phyloP scores from a whole-genome alignment of 495 filamentous ascomycete species.

The Friedmanniomyces endolithicus region DNA sequence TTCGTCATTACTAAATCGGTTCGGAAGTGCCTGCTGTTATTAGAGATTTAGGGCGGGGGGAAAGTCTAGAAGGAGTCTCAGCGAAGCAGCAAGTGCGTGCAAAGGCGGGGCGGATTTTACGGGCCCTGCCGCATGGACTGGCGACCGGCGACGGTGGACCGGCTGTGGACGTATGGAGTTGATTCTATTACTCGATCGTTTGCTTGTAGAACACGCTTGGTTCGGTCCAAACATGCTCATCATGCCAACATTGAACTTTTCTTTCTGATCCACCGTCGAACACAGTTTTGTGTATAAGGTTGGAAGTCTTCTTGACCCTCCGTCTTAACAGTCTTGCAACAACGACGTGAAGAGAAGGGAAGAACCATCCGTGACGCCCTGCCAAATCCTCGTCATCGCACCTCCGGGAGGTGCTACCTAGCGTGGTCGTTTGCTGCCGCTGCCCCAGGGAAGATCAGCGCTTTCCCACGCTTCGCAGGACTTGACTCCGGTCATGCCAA shows the following conservation, averaged over 20 bases:
- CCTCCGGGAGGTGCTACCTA: background rate
- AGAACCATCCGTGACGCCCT: too few relatives aligned
- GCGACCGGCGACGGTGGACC: background rate
- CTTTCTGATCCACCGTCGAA: too few relatives aligned
- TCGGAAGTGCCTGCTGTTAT: background rate
- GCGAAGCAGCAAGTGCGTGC: background rate
- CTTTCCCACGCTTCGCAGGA: background rate
- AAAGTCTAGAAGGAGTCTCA: background rate
- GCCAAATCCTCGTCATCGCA: background rate
- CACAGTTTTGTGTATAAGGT: too few relatives aligned
- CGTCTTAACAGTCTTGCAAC: too few relatives aligned
- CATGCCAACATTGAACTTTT: too few relatives aligned
- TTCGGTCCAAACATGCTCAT: too few relatives aligned
- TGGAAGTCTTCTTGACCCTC: too few relatives aligned
- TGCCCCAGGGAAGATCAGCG: background rate
- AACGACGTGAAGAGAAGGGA: too few relatives aligned
- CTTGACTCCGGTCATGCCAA: background rate
- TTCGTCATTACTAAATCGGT: background rate
- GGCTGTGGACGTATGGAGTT: too few relatives aligned
- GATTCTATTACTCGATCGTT: too few relatives aligned
- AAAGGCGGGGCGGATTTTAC: background rate
- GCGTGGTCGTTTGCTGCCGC: background rate
- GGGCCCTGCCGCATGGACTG: background rate
- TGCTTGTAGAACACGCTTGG: too few relatives aligned
- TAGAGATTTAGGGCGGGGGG: background rate